Conservation (phyloP, 129 eudicot species). For the Solidago caesia region DNA sequence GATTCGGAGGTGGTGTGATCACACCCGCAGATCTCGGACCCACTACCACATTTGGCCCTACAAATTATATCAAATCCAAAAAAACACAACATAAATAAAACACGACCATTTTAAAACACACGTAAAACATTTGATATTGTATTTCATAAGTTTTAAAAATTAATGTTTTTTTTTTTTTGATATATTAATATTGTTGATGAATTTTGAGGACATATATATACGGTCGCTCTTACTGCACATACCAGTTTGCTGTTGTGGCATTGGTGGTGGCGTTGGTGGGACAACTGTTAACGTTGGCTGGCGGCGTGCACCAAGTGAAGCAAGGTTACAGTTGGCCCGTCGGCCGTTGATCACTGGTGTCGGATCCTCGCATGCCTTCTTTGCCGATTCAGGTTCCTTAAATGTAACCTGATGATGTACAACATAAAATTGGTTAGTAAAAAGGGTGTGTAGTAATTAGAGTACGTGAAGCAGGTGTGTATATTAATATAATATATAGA, state of each 20-base stretch:
- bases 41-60: conserved; percentile 55
- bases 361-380: conserved; percentile 95
- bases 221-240: not conserved
- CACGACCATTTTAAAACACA: not conserved
- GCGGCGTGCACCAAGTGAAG: conserved; percentile 91
- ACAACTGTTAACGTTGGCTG: conserved; percentile 33
- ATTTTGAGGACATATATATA: too few relatives aligned
- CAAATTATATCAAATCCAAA: conserved; percentile 20
- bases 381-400: conserved; percentile 84
- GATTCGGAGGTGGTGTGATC: conserved; percentile 48
- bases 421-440: not conserved
- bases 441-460: not conserved
- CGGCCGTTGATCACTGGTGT: conserved; percentile 95
- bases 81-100: conserved; percentile 7
- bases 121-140: too few relatives aligned
- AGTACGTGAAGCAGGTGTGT: not conserved
- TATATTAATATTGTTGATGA: too few relatives aligned
- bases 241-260: conserved; percentile 45
- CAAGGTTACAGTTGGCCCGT: conserved; percentile 93
- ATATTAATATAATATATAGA: not conserved
- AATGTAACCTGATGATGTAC: conserved; percentile 67
- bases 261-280: conserved; percentile 42
- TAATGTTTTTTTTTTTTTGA: too few relatives aligned
- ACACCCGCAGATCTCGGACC: conserved; percentile 67
- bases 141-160: too few relatives aligned